Percentiles rank a stretch among this genome's conserved stretches.
Conservation (phyloP, 352 stramenopile species). For the Globisporangium cederbergense region DNA sequence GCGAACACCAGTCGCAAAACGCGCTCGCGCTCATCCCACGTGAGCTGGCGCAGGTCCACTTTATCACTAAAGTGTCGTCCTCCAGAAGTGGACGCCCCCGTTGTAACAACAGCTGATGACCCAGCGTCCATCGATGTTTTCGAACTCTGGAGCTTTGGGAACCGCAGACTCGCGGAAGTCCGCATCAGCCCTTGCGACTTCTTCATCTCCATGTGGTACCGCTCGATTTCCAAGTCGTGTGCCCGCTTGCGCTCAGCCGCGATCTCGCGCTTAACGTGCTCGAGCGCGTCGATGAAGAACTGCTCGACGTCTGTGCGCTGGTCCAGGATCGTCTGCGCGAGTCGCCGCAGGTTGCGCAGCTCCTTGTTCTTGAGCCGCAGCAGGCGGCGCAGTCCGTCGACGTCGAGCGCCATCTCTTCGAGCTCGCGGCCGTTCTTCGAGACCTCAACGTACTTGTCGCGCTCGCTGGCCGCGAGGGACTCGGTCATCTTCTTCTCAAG, state of each 20-base stretch:
- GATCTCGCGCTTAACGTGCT: conserved; percentile 84
- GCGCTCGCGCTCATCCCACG: conserved; percentile 89
- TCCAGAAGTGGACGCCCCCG: background rate
- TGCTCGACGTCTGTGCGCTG: conserved; percentile 90
- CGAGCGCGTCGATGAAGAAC: conserved; percentile 92
- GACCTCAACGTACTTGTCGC: conserved; percentile 48
- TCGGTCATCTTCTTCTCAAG: conserved; percentile 77
- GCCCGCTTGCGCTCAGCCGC: conserved; percentile 44
- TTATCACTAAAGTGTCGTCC: conserved; percentile 54
- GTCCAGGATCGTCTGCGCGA: conserved; percentile 89
- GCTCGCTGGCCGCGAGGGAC: conserved; percentile 63
- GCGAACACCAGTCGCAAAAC: conserved; percentile 92
- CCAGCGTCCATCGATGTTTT: conserved; percentile 6
- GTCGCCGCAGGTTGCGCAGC: conserved; percentile 82
- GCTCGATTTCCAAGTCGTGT: conserved; percentile 43
- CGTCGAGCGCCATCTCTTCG: conserved; percentile 86
- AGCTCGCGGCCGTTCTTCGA: conserved; percentile 53
- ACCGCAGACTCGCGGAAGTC: conserved; percentile 25
- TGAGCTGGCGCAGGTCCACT: conserved; percentile 86
- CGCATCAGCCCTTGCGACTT: conserved; percentile 28
- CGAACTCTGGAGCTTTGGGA: conserved; percentile 41
- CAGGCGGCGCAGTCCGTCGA: conserved; percentile 80
- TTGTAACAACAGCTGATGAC: conserved; percentile 1
- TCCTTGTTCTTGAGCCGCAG: conserved; percentile 93
- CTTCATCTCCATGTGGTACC: conserved; percentile 55